Percentiles rank a stretch among this genome's conserved stretches.
These are phyloP conservation scores for Euphrasia confusa DNA, from an alignment of 257 asterid genomes.

Conservation along the genomic window DNA sequence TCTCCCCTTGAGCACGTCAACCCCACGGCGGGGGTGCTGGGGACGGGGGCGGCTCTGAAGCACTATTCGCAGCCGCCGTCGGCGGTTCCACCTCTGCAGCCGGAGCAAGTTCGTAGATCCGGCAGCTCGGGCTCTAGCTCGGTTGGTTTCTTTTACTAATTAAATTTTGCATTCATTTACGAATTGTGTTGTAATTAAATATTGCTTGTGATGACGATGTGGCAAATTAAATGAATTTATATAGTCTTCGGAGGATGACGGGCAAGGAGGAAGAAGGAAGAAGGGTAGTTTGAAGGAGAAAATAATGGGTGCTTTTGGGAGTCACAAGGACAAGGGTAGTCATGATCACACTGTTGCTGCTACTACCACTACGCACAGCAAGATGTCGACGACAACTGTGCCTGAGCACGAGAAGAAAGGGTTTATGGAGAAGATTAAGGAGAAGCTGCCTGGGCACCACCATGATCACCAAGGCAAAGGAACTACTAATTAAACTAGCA, in stretches of 20 bases:
- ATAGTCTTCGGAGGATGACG: conserved; percentile 66
- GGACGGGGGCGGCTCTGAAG: not conserved
- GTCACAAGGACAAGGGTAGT: conserved; percentile 28
- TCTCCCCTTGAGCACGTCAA: no score
- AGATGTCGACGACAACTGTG: conserved; percentile 19
- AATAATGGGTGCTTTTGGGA: conserved; percentile 55
- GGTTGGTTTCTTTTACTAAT: conserved; percentile 27
- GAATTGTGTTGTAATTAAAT: not conserved
- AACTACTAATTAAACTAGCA: not conserved
- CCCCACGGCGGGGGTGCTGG: not conserved
- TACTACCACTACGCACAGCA: conserved; percentile 23
- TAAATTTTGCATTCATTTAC: no score
- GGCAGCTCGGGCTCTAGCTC: conserved; percentile 75
- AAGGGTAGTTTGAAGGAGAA: conserved; percentile 65
- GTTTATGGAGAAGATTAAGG: conserved; percentile 66
- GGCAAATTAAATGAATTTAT: not conserved
- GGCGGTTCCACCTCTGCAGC: conserved; percentile 19
- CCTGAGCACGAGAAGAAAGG: conserved; percentile 70
- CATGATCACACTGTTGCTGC: conserved; percentile 24
- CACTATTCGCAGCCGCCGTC: not conserved
- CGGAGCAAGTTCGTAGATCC: conserved; percentile 43
- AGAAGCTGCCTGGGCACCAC: conserved; percentile 73
- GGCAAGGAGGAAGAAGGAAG: conserved; percentile 57
- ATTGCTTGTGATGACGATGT: not conserved
- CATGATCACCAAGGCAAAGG: conserved; percentile 28